Evolutionary conservation across 2,329 filamentous ascomycete species (phyloP).

Genomic region (Neopestalotiopsis sp.): DNA sequence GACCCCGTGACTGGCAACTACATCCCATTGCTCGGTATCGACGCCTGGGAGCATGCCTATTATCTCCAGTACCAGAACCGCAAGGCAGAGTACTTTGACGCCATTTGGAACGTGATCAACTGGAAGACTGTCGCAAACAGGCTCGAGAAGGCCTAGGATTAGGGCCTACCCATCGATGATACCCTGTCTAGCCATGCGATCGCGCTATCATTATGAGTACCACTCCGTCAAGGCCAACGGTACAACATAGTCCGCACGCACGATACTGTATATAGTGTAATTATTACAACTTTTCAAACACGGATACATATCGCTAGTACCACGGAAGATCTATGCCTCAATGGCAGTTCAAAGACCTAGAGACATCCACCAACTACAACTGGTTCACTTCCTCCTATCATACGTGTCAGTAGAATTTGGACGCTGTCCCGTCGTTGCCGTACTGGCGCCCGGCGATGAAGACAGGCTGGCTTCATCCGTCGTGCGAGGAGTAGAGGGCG

Average conservation of each 20-base stretch:
- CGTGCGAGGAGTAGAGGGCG: slow-evolving; percentile 1
- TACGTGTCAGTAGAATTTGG: background rate
- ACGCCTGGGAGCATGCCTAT: slow-evolving; percentile 69
- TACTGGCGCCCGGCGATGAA: background rate
- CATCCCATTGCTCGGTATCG: slow-evolving; percentile 62
- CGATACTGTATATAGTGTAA: slow-evolving; percentile 7
- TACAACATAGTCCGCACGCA: background rate
- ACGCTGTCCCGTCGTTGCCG: background rate
- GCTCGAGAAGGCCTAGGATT: slow-evolving; percentile 30
- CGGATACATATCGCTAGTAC: background rate
- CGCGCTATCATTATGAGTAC: background rate
- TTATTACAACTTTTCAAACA: background rate
- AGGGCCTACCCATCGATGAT: background rate
- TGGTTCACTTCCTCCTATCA: background rate
- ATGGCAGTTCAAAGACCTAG: no score
- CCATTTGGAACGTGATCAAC: slow-evolving; percentile 82
- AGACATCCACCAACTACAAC: no score
- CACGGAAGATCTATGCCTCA: no score
- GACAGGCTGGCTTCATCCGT: slow-evolving; percentile 3
- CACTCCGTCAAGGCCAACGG: background rate
- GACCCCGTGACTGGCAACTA: slow-evolving; percentile 58
- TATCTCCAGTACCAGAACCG: slow-evolving; percentile 76
- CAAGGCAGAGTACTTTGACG: slow-evolving; percentile 81
- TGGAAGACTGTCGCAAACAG: slow-evolving; percentile 50
- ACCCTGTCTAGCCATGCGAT: slow-evolving; percentile 4